A percentile compares a stretch with the other conserved stretches of the same genome.
These are phyloP conservation scores for Chaetomiaceae sp. DNA, from an alignment of 2,329 filamentous ascomycete genomes.

Conservation along the genomic window DNA sequence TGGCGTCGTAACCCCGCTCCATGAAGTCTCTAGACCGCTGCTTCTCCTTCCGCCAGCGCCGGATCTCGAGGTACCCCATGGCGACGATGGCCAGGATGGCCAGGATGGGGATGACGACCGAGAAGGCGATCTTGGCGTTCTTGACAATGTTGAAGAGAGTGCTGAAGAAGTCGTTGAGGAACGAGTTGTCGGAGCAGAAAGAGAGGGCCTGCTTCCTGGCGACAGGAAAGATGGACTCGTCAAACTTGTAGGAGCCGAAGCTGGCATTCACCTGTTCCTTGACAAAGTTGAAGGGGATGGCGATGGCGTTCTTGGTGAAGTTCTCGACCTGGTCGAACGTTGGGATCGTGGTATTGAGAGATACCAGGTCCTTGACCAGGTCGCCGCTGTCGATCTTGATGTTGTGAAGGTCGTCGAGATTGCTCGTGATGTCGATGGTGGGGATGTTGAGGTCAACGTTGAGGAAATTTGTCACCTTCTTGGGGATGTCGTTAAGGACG, in stretches of 20 bases:
- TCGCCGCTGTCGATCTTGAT: slow-evolving; percentile 64
- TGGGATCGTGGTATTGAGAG: slow-evolving; percentile 75
- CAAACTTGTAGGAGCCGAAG: slow-evolving; percentile 71
- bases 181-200: slow-evolving; percentile 84
- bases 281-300: slow-evolving; percentile 76
- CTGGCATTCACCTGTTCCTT: slow-evolving; percentile 67
- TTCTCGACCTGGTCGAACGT: slow-evolving; percentile 81
- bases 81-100: slow-evolving; percentile 71
- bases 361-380: slow-evolving; percentile 64
- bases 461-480: not conserved
- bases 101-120: slow-evolving; percentile 66
- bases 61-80: slow-evolving; percentile 77
- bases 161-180: slow-evolving; percentile 79
- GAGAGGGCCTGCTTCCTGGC: slow-evolving; percentile 75
- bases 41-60: slow-evolving; percentile 69
- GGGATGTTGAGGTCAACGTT: slow-evolving; percentile 49
- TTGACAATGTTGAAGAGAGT: slow-evolving; percentile 62
- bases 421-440: slow-evolving; percentile 59
- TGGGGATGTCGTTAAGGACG: slow-evolving; percentile 50
- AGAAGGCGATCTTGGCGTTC: slow-evolving; percentile 68
- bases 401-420: slow-evolving; percentile 62
- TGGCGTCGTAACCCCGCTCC: slow-evolving; percentile 65
- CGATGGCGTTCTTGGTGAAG: slow-evolving; percentile 68
- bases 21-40: slow-evolving; percentile 63
- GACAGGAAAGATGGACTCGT: slow-evolving; percentile 73